These are phyloP conservation scores for Phoenix roebelenii DNA, from an alignment of 176 grass and related monocot genomes.

Conservation along the genomic window DNA sequence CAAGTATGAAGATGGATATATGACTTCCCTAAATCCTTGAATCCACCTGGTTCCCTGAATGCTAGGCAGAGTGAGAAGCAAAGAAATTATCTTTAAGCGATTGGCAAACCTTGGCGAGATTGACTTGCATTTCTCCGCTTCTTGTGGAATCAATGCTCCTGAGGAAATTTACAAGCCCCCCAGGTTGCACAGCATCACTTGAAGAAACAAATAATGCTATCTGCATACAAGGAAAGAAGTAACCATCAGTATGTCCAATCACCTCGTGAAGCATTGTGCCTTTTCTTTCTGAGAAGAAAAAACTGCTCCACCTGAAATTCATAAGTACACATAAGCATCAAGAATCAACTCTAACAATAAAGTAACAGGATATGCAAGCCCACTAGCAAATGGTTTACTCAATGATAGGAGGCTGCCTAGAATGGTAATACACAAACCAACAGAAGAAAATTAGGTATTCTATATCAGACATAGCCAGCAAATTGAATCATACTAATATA, in stretches of 20 bases:
- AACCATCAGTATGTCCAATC: neutral
- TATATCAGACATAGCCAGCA: too few species aligned
- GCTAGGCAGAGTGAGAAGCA: too few species aligned
- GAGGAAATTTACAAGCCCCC: constrained; percentile 74
- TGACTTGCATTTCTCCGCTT: constrained; percentile 58
- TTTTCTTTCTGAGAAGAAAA: too few species aligned
- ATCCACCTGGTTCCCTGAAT: neutral
- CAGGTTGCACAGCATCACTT: constrained; percentile 68
- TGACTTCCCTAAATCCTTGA: neutral
- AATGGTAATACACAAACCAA: too few species aligned
- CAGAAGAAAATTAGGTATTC: too few species aligned
- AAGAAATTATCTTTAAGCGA: neutral
- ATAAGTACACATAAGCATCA: too few species aligned
- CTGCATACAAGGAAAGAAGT: constrained; percentile 29
- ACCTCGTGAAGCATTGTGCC: neutral
- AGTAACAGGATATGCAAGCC: too few species aligned
- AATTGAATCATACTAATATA: too few species aligned
- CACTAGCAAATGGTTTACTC: too few species aligned
- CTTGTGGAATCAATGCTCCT: constrained; percentile 41
- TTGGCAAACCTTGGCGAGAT: constrained; percentile 59
- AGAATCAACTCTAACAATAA: too few species aligned
- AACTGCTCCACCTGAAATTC: too few species aligned
- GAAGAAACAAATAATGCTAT: constrained; percentile 83
- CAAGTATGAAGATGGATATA: neutral
- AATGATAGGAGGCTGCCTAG: too few species aligned